A percentile compares a stretch with the other conserved stretches of the same genome.
phyloP scores from a whole-genome alignment of 176 grass and related monocot genomes.

The Metroxylon sagu region DNA sequence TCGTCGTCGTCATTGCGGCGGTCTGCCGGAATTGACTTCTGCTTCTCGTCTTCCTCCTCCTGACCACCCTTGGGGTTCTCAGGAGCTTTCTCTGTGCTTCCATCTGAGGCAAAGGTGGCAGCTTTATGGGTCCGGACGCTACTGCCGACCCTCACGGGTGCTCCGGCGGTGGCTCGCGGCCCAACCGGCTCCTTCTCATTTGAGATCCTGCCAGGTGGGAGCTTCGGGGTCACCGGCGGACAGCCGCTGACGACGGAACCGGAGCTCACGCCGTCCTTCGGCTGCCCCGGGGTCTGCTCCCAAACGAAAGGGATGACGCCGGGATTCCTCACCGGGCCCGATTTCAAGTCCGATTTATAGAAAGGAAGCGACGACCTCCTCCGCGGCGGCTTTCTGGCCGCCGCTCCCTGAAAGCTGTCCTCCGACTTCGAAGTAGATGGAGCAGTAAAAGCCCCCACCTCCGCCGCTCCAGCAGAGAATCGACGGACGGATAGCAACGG shows the following conservation, averaged over 20 bases:
- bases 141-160: not conserved
- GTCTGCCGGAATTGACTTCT: slow-evolving; percentile 1
- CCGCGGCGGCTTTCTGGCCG: not conserved
- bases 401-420: too few species aligned
- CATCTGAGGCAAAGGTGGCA: too few species aligned
- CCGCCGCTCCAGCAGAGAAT: slow-evolving; percentile 20
- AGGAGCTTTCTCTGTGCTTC: too few species aligned
- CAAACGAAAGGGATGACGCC: slow-evolving; percentile 77
- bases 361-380: slow-evolving; percentile 30
- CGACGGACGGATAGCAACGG: slow-evolving; percentile 67
- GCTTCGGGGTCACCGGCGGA: slow-evolving; percentile 5
- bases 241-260: slow-evolving; percentile 12
- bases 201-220: slow-evolving; percentile 8
- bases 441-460: slow-evolving; percentile 18
- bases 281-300: slow-evolving; percentile 78
- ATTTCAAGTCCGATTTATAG: slow-evolving; percentile 45
- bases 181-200: not conserved
- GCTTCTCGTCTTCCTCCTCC: slow-evolving; percentile 4
- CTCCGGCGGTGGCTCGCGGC: not conserved
- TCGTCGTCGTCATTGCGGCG: slow-evolving; percentile 20
- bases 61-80: not conserved
- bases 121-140: not conserved
- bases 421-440: not conserved
- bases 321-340: slow-evolving; percentile 60
- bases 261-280: slow-evolving; percentile 40